Evolutionary conservation across 495 filamentous ascomycete genomes (phyloP).

Genomic region (Podospora sp.): DNA sequence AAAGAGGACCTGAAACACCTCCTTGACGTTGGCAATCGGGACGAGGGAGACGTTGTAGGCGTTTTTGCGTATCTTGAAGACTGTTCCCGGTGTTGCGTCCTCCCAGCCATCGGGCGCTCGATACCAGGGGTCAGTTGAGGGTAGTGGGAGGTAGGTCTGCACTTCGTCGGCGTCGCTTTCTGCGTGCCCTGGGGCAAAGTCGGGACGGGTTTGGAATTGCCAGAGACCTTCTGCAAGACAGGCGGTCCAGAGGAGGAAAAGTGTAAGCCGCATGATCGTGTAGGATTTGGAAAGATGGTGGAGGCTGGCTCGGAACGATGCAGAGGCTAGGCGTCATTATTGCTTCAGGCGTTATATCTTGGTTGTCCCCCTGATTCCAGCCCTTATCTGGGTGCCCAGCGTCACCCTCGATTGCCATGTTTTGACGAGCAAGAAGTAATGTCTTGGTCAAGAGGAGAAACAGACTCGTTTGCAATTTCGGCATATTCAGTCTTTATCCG

Average conservation of each 20-base stretch:
- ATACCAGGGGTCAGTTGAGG: constrained; percentile 54
- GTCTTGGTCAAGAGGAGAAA: too few relatives aligned
- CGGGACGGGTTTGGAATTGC: background rate
- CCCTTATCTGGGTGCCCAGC: too few relatives aligned
- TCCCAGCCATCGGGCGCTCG: constrained; percentile 45
- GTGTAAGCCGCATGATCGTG: background rate
- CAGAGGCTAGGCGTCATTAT: too few relatives aligned
- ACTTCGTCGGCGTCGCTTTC: background rate
- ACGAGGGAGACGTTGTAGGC: constrained; percentile 44
- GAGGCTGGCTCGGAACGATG: too few relatives aligned
- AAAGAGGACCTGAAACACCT: constrained; percentile 54
- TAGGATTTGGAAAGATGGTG: too few relatives aligned
- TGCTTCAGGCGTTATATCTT: too few relatives aligned
- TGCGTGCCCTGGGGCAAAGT: background rate
- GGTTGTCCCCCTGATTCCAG: too few relatives aligned
- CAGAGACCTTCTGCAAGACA: background rate
- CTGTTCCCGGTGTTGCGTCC: constrained; percentile 41
- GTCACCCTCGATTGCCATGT: too few relatives aligned
- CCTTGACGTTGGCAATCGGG: constrained; percentile 27
- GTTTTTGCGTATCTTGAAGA: constrained; percentile 47
- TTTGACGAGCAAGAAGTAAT: too few relatives aligned
- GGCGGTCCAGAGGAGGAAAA: background rate
- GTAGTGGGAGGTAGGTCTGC: constrained; percentile 28
- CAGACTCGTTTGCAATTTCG: too few relatives aligned
- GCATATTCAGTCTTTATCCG: too few relatives aligned